A percentile compares a stretch with the other conserved stretches of the same genome.
phyloP scores from a whole-genome alignment of 2,329 filamentous ascomycete genomes.

The Ambrosiella cleistominuta region DNA sequence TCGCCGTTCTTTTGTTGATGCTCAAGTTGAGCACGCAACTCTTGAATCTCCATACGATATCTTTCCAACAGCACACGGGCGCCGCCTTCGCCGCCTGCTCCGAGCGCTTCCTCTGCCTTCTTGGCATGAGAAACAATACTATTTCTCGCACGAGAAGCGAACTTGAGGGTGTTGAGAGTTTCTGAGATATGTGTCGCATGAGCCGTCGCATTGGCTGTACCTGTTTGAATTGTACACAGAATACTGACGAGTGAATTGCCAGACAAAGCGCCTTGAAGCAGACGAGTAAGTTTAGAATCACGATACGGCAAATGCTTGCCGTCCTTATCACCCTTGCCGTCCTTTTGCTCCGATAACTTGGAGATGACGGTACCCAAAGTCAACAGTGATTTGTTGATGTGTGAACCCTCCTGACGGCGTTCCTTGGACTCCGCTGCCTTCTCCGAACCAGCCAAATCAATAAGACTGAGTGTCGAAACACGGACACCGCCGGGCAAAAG shows the following conservation, averaged over 20 bases:
- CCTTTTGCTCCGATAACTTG: constrained; percentile 70
- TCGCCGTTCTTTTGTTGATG: constrained; percentile 40
- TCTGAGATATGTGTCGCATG: constrained; percentile 65
- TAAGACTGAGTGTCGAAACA: constrained; percentile 86
- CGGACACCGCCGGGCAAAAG: constrained; percentile 75
- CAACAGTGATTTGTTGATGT: constrained; percentile 95
- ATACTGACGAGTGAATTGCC: constrained; percentile 93
- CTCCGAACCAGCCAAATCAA: constrained; percentile 91
- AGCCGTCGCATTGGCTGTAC: constrained; percentile 54
- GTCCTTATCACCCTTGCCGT: constrained; percentile 61
- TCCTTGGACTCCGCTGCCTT: constrained; percentile 92
- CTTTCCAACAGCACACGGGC: constrained; percentile 77
- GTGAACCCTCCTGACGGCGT: constrained; percentile 79
- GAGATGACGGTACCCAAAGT: constrained; percentile 92
- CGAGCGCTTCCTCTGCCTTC: constrained; percentile 75
- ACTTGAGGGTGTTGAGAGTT: constrained; percentile 91
- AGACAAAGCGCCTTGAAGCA: constrained; percentile 81
- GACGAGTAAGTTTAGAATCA: constrained; percentile 88
- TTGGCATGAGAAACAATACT: constrained; percentile 96
- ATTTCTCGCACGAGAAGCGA: constrained; percentile 91
- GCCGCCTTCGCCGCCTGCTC: constrained; percentile 63
- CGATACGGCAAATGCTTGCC: constrained; percentile 88
- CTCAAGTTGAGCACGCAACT: constrained; percentile 66
- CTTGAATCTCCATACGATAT: constrained; percentile 82
- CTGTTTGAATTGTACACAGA: constrained; percentile 86